These are phyloP conservation scores for Thelonectria olida DNA, from an alignment of 2,329 filamentous ascomycete species.

Conservation along the genomic window DNA sequence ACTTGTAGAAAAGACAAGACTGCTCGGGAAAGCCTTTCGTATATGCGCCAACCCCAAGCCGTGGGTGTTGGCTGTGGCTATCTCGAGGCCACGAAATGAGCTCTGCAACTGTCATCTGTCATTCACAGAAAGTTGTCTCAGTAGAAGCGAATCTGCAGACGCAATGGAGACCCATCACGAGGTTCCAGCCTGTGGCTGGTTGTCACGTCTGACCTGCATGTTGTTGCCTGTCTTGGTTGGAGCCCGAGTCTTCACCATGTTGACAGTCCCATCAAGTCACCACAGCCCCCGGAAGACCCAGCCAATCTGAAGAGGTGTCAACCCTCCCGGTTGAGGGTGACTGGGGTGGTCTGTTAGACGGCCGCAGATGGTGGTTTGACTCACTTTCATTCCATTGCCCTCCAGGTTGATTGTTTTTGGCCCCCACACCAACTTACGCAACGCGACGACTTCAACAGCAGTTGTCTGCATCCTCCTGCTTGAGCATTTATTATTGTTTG, in stretches of 20 bases:
- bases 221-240: slow-evolving; percentile 1
- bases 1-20: too few species aligned
- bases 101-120: background rate
- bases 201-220: slow-evolving; percentile 8
- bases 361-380: background rate
- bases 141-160: background rate
- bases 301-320: background rate
- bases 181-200: slow-evolving; percentile 4
- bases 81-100: background rate
- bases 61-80: too few species aligned
- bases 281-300: background rate
- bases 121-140: background rate
- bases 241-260: background rate
- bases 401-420: slow-evolving; percentile 14
- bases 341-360: background rate
- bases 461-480: background rate
- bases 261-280: background rate
- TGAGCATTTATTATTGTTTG: background rate
- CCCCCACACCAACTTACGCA: slow-evolving; percentile 10
- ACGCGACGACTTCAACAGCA: background rate
- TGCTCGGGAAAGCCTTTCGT: background rate
- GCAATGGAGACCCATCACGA: background rate
- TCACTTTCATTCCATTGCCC: background rate
- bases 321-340: background rate
- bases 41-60: background rate